Evolutionary conservation across 768 basidiomycete genomes (phyloP).

Genomic region (Boletus subparvulus): DNA sequence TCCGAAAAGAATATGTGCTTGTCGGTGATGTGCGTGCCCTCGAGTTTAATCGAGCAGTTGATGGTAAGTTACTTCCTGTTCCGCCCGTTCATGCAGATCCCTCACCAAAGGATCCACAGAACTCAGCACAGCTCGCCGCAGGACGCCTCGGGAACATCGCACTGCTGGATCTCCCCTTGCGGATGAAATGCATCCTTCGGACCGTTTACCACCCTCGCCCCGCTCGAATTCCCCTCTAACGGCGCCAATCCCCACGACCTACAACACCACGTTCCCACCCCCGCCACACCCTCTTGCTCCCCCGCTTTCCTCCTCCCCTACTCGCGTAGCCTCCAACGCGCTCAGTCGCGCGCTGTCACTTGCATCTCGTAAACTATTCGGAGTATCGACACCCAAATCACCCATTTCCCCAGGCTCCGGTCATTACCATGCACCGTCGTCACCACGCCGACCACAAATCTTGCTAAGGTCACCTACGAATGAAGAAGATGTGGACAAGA

Average conservation of each 20-base stretch:
- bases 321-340: constrained; percentile 68
- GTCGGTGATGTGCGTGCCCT: constrained; percentile 88
- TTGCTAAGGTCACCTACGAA: constrained; percentile 39
- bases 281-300: constrained; percentile 50
- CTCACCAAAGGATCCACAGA: constrained; percentile 42
- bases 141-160: constrained; percentile 57
- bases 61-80: constrained; percentile 55
- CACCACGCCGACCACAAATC: constrained; percentile 57
- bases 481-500: constrained; percentile 37
- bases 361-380: constrained; percentile 81
- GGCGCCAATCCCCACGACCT: constrained; percentile 17
- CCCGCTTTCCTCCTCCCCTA: constrained; percentile 65
- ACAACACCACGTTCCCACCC: constrained; percentile 66
- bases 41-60: constrained; percentile 88
- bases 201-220: constrained; percentile 34
- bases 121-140: constrained; percentile 57
- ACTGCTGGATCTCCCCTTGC: constrained; percentile 47
- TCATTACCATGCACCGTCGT: constrained; percentile 47
- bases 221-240: constrained; percentile 26
- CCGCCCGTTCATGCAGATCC: constrained; percentile 1
- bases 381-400: constrained; percentile 44
- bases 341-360: constrained; percentile 76
- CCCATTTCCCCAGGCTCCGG: constrained; percentile 37
- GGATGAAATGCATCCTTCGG: constrained; percentile 42
- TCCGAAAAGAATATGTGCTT: constrained; percentile 88